Base-by-base conservation (phyloP, 139 green algal genomes). In the Chlamydomonas eustigma region DNA sequence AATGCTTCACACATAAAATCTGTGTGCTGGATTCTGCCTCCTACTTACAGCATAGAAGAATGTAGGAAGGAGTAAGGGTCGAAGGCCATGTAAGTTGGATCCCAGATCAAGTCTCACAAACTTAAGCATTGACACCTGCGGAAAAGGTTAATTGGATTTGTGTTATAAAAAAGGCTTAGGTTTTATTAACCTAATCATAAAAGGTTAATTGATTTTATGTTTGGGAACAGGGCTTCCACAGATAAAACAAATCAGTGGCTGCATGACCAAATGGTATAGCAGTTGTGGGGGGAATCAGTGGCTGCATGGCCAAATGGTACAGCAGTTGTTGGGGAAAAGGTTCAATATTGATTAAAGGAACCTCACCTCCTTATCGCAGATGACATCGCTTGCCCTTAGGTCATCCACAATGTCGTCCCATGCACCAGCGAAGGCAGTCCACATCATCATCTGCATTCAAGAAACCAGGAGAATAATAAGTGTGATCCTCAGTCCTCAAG, bases 41-140 rank as follows among this genome's bases (percentile, higher is more conserved):
- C 44, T 18, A 18, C 44, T 58, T 18, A 58, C 44, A 12, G 86
- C 88, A 63, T 92, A 92, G 78, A 92, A 92, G 80, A 92, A 91
- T 24, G 89, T 81, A 69, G 88, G 88, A 52, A 92, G 75, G 80
- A 92, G 86, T 73, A 92, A 86, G 37, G 88, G 88, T 2, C 87
- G 76, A 80, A 92, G 85, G 65, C 88, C 88, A 44, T 82, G 78
- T 0, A 50, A 31, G 64, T 71, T 69, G 50, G 70, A 78, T 30
- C 81, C 81, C 64, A 83, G 70, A 51, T 86, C 81, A 33, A 86
- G 81, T 18, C 78, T 71, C 50, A 86, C 81, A 71, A 86, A 86
- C 71, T 81, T 80, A 34, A 86, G 77, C 74, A 86, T 80, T 2
- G 65, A 74, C 6, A 80, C 64, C 73, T 78, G 52, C n/a, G n/a